Evolutionary conservation across 192 early-diverging fungal genomes (phyloP).

Genomic region (Funneliformis mosseae): DNA sequence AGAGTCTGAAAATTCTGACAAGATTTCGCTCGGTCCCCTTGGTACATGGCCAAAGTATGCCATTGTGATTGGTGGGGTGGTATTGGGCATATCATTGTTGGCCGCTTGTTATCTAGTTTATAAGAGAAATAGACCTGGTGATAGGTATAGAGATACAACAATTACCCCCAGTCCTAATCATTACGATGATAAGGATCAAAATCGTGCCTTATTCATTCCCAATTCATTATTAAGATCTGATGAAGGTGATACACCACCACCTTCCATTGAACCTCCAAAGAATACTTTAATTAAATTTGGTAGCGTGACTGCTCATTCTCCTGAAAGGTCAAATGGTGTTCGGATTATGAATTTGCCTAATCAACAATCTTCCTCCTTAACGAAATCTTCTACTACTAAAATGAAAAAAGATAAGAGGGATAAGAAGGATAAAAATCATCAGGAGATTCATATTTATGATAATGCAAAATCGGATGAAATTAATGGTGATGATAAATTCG

Average conservation of each 20-base stretch:
- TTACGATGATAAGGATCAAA: neutral
- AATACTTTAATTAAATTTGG: neutral
- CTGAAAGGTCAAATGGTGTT: neutral
- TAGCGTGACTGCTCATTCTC: neutral
- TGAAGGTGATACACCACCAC: neutral
- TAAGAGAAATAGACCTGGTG: neutral
- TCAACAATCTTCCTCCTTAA: neutral
- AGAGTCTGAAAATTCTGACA: neutral
- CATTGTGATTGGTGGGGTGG: neutral
- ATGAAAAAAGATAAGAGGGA: neutral
- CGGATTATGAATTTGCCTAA: neutral
- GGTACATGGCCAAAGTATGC: slow-evolving; percentile 20
- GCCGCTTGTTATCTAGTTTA: neutral
- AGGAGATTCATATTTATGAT: neutral
- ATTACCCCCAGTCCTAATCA: neutral
- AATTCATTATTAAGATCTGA: neutral
- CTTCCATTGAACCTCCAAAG: neutral
- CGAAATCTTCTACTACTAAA: neutral
- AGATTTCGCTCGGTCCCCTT: slow-evolving; percentile 10
- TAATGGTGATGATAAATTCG: neutral
- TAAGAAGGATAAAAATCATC: neutral
- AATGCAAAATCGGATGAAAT: too few species aligned
- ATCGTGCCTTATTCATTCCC: neutral
- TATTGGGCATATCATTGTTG: slow-evolving; percentile 1
- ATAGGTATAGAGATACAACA: neutral